These are phyloP conservation scores for Takashimella koratensis DNA, from an alignment of 1,284 basidiomycete genomes.

Conservation along the genomic window DNA sequence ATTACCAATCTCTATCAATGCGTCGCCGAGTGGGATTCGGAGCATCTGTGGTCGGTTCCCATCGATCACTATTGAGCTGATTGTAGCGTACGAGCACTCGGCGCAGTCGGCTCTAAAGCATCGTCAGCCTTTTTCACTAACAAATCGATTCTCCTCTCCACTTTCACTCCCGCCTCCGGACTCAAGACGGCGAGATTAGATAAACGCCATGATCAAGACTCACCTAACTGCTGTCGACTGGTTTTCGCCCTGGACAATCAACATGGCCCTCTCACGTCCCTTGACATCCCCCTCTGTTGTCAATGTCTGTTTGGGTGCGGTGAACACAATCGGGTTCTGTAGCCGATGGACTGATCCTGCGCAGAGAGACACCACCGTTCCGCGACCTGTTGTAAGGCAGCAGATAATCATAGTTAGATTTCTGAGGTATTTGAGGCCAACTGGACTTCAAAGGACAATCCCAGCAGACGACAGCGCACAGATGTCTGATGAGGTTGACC, in stretches of 20 bases:
- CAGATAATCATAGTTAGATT: too few species aligned
- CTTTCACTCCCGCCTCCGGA: constrained; percentile 3
- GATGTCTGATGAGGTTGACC: too few species aligned
- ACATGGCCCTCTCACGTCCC: constrained; percentile 37
- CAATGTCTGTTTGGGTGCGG: constrained; percentile 39
- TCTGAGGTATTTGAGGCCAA: too few species aligned
- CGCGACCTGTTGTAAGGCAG: too few species aligned
- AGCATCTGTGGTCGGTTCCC: constrained; percentile 47
- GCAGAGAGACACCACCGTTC: constrained; percentile 39
- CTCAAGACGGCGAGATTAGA: too few species aligned
- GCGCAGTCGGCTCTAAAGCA: constrained; percentile 49
- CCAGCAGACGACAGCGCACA: too few species aligned
- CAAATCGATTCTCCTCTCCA: too few species aligned
- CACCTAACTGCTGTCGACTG: constrained; percentile 43
- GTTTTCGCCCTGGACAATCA: constrained; percentile 40
- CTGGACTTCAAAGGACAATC: too few species aligned
- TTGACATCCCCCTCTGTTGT: constrained; percentile 38
- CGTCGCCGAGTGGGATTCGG: constrained; percentile 42
- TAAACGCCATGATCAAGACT: constrained; percentile 5
- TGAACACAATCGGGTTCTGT: constrained; percentile 39
- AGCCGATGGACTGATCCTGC: constrained; percentile 43
- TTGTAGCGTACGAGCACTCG: constrained; percentile 32
- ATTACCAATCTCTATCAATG: constrained; percentile 48
- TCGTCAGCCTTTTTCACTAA: too few species aligned
- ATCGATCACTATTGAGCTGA: constrained; percentile 44